Conservation (phyloP, 129 eudicot genomes). For the Escallonia herrerae region DNA sequence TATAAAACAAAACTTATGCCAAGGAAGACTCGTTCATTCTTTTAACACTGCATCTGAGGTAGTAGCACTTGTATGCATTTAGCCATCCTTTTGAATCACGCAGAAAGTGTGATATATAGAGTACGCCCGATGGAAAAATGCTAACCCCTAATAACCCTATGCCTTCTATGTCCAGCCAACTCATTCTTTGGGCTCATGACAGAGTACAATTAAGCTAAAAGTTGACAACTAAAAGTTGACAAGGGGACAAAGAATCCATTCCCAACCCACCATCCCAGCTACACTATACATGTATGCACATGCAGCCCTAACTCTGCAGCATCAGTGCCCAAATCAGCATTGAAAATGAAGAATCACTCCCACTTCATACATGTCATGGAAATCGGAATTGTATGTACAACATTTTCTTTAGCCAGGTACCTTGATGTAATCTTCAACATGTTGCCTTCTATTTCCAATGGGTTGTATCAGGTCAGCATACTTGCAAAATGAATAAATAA, state of each 20-base stretch:
- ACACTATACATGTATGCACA: no score
- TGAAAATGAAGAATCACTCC: not conserved
- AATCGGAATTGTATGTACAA: not conserved
- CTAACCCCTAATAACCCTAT: not conserved
- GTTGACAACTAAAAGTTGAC: no score
- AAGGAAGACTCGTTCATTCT: not conserved
- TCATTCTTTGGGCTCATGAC: not conserved
- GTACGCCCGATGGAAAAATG: not conserved
- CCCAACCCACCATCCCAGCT: not conserved
- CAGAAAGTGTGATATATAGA: not conserved
- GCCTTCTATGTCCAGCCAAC: not conserved
- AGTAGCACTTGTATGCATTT: not conserved
- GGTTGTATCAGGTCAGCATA: conserved; percentile 74
- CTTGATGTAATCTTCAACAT: conserved; percentile 73
- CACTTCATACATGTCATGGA: not conserved
- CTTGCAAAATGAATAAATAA: conserved; percentile 33
- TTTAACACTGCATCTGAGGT: not conserved
- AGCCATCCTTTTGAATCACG: not conserved
- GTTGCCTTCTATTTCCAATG: conserved; percentile 50
- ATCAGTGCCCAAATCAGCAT: not conserved
- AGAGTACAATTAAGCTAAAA: not conserved
- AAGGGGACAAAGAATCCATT: no score
- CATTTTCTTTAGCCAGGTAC: conserved; percentile 20
- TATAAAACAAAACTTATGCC: not conserved
- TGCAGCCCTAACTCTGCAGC: no score